Evolutionary conservation across 2,329 filamentous ascomycete genomes (phyloP).

Genomic region (Elsinoe perseae): DNA sequence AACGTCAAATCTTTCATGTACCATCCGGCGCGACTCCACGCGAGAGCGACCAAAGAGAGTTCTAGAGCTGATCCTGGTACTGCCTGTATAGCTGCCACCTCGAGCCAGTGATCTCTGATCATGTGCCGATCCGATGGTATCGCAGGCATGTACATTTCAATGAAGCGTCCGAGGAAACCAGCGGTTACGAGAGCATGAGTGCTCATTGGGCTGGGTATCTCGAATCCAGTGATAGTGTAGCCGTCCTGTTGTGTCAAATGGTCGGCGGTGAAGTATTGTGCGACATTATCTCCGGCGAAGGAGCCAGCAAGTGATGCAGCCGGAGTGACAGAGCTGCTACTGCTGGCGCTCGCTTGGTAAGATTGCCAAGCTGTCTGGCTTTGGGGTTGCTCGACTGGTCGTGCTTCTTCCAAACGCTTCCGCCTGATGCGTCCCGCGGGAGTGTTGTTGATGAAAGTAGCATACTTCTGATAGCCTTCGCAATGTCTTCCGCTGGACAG

Average conservation of each 20-base stretch:
- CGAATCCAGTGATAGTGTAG: background rate
- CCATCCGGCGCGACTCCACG: constrained; percentile 7
- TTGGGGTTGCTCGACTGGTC: background rate
- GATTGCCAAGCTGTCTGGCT: background rate
- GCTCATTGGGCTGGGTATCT: background rate
- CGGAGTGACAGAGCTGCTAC: background rate
- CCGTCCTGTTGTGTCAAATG: background rate
- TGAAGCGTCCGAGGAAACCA: background rate
- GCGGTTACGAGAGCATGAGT: background rate
- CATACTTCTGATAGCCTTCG: constrained; percentile 15
- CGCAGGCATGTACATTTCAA: background rate
- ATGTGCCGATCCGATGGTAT: background rate
- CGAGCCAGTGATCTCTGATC: constrained; percentile 1
- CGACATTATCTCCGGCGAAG: background rate
- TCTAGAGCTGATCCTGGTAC: constrained; percentile 3
- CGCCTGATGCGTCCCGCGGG: constrained; percentile 2
- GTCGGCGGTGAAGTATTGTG: background rate
- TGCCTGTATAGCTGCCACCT: background rate
- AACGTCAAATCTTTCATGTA: background rate
- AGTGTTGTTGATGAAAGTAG: constrained; percentile 14
- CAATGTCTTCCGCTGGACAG: constrained; percentile 10
- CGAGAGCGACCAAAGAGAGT: background rate
- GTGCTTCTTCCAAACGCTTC: constrained; percentile 12
- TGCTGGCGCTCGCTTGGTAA: background rate
- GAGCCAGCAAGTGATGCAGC: background rate